Evolutionary conservation across 176 grass and related monocot genomes (phyloP).

Genomic region (Pontederia crassipes): DNA sequence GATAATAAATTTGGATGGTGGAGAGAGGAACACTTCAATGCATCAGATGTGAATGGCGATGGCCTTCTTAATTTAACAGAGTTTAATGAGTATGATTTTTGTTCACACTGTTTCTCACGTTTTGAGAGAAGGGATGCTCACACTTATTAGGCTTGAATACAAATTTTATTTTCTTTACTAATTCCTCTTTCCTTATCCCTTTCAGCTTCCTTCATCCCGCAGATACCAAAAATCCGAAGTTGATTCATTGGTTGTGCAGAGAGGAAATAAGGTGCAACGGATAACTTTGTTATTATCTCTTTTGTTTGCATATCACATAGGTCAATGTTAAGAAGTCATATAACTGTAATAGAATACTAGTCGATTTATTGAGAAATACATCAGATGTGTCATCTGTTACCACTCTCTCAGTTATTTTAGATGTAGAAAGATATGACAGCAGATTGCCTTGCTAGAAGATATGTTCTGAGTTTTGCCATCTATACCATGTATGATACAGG

Average conservation of each 20-base stretch:
- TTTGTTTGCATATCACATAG: not conserved
- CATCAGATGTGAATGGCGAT: constrained; percentile 59
- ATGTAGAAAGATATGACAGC: too few species aligned
- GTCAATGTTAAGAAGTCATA: too few species aligned
- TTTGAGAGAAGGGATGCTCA: not conserved
- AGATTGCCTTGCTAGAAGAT: too few species aligned
- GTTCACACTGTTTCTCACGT: not conserved
- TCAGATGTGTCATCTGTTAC: too few species aligned
- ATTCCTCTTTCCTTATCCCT: constrained; percentile 18
- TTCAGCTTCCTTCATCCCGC: constrained; percentile 87
- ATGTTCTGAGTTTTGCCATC: too few species aligned
- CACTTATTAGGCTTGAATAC: too few species aligned
- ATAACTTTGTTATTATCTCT: constrained; percentile 5
- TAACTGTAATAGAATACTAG: too few species aligned
- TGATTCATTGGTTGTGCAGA: constrained; percentile 77
- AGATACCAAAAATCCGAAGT: constrained; percentile 62
- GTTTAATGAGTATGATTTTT: constrained; percentile 70
- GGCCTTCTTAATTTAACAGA: constrained; percentile 75
- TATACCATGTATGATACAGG: too few species aligned
- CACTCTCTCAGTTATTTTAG: too few species aligned
- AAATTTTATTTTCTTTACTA: constrained; percentile 11
- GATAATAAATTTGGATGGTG: constrained; percentile 83
- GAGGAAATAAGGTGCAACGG: constrained; percentile 81
- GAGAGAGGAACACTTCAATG: constrained; percentile 79
- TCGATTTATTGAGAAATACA: too few species aligned